Base-by-base conservation (phyloP, 495 filamentous ascomycete species). In the Cercophora samala region DNA sequence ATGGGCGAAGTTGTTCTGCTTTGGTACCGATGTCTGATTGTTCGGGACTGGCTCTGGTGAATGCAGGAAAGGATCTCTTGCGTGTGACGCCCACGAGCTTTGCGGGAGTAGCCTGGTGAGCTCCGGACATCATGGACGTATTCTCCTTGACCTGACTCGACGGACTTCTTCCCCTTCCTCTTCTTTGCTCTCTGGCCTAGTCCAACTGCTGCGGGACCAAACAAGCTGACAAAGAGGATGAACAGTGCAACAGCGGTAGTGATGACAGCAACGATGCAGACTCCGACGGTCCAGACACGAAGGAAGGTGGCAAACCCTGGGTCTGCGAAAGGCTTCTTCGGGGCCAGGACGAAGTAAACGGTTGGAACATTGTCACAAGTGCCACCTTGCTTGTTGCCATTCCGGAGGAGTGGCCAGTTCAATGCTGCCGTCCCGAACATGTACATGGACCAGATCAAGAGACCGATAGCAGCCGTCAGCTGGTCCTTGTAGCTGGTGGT, bases 401-500 rank as follows among this genome's bases (percentile, higher is more conserved):
- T 64, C 51, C 72, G 70, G 4, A 72, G 55, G 2, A 75, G 68
- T 19, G 72, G 72, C 70, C 72, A 74, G 68, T 75, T 72, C 25
- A 74, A 65, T 1, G 74, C 74, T 0, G 74, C 72, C 1, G 72
- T 74, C 42, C 68, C 70, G 42, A 74, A 75, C 72, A 74, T 72
- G 65, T 65, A 74, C 51, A 64, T 63, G 0, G 74, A 74, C 72
- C 74, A 74, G 23, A 74, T 58, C 9, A 74, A 63, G 21, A 75
- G 70, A 3, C 68, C 74, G 26, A 75, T 23, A 4, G 72, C 74
- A 0, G 72, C 74, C 0, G 72, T 68, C 5, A 75, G 65, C 62
- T 74, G 72, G 68, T 74, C 74, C 61, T 74, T 74, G 68, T 72
- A 74, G 68, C 69, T 74, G 13, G 70, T 58, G 15, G 66, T 64